Evolutionary conservation across 129 eudicot genomes (phyloP).

Genomic region (Flaveria linearis): DNA sequence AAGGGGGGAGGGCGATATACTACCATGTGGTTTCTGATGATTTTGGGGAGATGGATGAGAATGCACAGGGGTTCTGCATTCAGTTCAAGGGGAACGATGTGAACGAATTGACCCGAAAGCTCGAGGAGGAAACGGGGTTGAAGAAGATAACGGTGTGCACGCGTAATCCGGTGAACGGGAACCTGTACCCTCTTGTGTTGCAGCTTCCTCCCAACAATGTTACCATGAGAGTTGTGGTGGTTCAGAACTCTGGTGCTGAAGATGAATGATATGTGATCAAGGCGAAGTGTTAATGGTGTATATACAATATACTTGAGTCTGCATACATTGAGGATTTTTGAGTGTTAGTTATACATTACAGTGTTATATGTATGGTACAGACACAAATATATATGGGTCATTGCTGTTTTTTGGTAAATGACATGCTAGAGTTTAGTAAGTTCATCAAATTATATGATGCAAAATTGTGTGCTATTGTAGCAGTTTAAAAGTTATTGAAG

Average conservation of each 20-base stretch:
- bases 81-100: conserved; percentile 64
- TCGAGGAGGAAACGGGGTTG: conserved; percentile 69
- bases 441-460: background rate
- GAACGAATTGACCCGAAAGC: conserved; percentile 51
- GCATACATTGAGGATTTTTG: background rate
- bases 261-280: background rate
- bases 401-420: background rate
- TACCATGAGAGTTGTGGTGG: conserved; percentile 67
- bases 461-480: background rate
- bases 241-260: conserved; percentile 42
- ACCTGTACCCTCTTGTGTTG: conserved; percentile 75
- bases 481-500: background rate
- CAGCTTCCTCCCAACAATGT: conserved; percentile 88
- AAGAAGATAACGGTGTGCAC: conserved; percentile 52
- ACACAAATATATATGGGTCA: too few species aligned
- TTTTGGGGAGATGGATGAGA: conserved; percentile 59
- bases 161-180: conserved; percentile 59
- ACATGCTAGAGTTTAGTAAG: background rate
- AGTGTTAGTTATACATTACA: background rate
- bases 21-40: conserved; percentile 63
- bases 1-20: conserved; percentile 62
- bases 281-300: background rate
- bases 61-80: conserved; percentile 51
- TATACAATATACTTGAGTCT: too few species aligned
- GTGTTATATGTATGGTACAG: background rate